Percentiles rank a stretch among this genome's conserved stretches.
Conservation (phyloP, 495 filamentous ascomycete genomes). For the Geoglossum glabrum region DNA sequence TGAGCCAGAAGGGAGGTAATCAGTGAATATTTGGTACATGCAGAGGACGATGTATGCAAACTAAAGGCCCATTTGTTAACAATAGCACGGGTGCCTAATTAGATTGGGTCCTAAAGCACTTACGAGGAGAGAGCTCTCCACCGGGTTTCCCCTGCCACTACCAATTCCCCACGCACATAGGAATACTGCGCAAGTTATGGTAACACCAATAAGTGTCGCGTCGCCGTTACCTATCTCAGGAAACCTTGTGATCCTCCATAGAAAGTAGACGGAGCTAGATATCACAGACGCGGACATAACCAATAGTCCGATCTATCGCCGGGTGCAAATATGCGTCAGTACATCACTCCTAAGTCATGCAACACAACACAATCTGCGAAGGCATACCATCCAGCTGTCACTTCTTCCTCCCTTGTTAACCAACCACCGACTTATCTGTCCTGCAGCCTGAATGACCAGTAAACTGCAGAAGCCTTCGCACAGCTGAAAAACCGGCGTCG, state of each 20-base stretch:
- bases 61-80: conserved; percentile 7
- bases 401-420: conserved; percentile 76
- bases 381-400: conserved; percentile 87
- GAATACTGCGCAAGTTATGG: conserved; percentile 78
- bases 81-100: background rate
- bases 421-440: conserved; percentile 88
- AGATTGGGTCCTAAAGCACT: background rate
- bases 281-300: conserved; percentile 77
- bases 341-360: background rate
- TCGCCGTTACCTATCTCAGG: conserved; percentile 87
- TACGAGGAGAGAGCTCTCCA: conserved; percentile 74
- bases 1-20: conserved; percentile 61
- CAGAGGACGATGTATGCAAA: conserved; percentile 95
- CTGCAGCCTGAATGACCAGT: conserved; percentile 83
- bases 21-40: conserved; percentile 97
- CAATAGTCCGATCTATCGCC: conserved; percentile 57
- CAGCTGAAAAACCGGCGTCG: conserved; percentile 87
- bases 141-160: conserved; percentile 82
- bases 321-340: conserved; percentile 3
- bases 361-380: conserved; percentile 1
- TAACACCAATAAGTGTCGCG: conserved; percentile 76
- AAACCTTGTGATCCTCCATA: conserved; percentile 86
- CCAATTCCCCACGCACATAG: conserved; percentile 87
- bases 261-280: conserved; percentile 84
- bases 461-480: conserved; percentile 91